phyloP scores from a whole-genome alignment of 139 green algal genomes.

The Yamagishiella unicocca region DNA sequence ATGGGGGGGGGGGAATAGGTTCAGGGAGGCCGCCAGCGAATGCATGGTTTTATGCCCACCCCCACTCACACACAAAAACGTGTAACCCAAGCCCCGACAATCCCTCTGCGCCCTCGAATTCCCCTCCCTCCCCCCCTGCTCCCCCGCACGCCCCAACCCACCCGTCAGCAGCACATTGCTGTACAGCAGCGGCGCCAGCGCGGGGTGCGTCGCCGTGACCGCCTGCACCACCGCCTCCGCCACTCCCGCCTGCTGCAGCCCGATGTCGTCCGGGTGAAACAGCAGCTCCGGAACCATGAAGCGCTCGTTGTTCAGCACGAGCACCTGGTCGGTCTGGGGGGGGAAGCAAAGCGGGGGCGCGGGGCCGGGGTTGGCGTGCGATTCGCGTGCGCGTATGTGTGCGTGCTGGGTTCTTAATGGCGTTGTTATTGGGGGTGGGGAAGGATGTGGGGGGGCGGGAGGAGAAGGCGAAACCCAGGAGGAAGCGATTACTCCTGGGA shows the following conservation, averaged over 20 bases:
- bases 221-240: slow-evolving; percentile 68
- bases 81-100: not conserved
- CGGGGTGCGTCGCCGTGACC: slow-evolving; percentile 61
- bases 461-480: no score
- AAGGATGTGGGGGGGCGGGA: no score
- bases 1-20: no score
- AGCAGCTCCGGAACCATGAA: slow-evolving; percentile 96
- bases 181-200: slow-evolving; percentile 84
- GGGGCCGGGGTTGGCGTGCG: no score
- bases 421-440: no score
- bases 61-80: not conserved
- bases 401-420: no score
- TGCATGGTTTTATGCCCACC: no score
- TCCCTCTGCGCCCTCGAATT: no score
- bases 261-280: slow-evolving; percentile 78
- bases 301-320: slow-evolving; percentile 96
- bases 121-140: not conserved
- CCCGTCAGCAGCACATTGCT: slow-evolving; percentile 83
- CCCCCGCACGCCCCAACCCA: slow-evolving; percentile 3
- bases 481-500: no score
- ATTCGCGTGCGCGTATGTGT: no score
- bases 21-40: no score
- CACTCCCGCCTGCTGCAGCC: slow-evolving; percentile 76
- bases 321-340: slow-evolving; percentile 69
- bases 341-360: no score